Evolutionary conservation across 148 eudicot genomes (phyloP).

Genomic region (Camellia lanceoleosa): DNA sequence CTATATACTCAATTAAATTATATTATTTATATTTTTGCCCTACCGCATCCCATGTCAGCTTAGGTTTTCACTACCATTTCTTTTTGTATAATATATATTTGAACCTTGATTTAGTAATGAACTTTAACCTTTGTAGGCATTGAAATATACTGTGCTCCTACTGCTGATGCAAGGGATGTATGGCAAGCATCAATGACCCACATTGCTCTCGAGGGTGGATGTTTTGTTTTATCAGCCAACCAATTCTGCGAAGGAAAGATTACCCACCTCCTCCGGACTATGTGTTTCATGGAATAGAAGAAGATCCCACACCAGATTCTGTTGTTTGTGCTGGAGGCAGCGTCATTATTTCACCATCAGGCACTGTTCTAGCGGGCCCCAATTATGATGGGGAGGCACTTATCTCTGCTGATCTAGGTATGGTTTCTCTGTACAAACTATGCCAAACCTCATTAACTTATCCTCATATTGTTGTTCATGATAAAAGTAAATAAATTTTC

Average conservation of each 20-base stretch:
- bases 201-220: constrained; percentile 96
- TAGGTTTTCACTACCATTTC: too few species aligned
- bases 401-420: constrained; percentile 91
- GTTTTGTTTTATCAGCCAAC: constrained; percentile 85
- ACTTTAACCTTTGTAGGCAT: constrained; percentile 44
- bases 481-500: neutral
- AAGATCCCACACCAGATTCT: constrained; percentile 78
- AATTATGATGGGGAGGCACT: constrained; percentile 88
- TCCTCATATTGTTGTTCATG: neutral
- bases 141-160: constrained; percentile 98
- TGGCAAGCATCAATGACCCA: constrained; percentile 99
- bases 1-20: too few species aligned
- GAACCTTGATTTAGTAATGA: neutral
- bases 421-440: neutral
- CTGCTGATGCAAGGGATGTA: constrained; percentile 80
- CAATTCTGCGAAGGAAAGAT: constrained; percentile 88
- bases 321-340: constrained; percentile 96
- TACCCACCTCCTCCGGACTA: constrained; percentile 93
- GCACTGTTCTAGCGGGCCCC: constrained; percentile 83
- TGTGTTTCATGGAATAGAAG: constrained; percentile 54
- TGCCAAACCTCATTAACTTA: neutral
- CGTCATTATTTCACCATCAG: constrained; percentile 87
- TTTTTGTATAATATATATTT: neutral
- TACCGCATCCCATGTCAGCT: too few species aligned
- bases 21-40: too few species aligned